phyloP scores from a whole-genome alignment of 768 basidiomycete species.

The Termitomyces sp. region DNA sequence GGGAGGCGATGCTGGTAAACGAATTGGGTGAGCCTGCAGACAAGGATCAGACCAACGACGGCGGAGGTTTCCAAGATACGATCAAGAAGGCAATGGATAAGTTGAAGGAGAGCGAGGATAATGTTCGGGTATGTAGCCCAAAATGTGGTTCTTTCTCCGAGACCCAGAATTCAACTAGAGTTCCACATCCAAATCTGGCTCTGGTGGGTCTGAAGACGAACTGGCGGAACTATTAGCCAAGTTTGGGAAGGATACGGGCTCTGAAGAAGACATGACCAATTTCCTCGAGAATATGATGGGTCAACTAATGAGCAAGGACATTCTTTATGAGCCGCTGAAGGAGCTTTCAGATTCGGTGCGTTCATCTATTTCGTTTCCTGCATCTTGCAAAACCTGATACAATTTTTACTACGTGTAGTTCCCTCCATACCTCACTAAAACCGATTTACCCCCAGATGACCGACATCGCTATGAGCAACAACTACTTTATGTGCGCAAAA shows the following conservation, averaged over 20 bases:
- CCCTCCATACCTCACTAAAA: constrained; percentile 66
- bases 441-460: constrained; percentile 49
- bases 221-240: constrained; percentile 52
- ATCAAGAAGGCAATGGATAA: constrained; percentile 73
- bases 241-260: constrained; percentile 25
- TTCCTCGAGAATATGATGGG: constrained; percentile 80
- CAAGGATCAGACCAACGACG: background rate
- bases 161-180: background rate
- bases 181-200: constrained; percentile 11
- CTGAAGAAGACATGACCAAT: constrained; percentile 50
- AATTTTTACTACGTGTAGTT: constrained; percentile 40
- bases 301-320: constrained; percentile 74
- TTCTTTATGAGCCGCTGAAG: constrained; percentile 83
- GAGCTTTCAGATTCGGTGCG: constrained; percentile 68
- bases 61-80: constrained; percentile 50
- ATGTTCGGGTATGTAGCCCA: constrained; percentile 35
- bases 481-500: constrained; percentile 43
- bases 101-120: constrained; percentile 60
- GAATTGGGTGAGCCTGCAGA: background rate
- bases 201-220: constrained; percentile 24
- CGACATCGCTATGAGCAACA: constrained; percentile 62
- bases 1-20: constrained; percentile 2
- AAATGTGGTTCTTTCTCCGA: background rate
- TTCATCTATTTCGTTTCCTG: background rate
- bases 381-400: background rate